Evolutionary conservation across 371 early-diverging fungal genomes (phyloP).

Genomic region (Dinochytrium kinnereticum): DNA sequence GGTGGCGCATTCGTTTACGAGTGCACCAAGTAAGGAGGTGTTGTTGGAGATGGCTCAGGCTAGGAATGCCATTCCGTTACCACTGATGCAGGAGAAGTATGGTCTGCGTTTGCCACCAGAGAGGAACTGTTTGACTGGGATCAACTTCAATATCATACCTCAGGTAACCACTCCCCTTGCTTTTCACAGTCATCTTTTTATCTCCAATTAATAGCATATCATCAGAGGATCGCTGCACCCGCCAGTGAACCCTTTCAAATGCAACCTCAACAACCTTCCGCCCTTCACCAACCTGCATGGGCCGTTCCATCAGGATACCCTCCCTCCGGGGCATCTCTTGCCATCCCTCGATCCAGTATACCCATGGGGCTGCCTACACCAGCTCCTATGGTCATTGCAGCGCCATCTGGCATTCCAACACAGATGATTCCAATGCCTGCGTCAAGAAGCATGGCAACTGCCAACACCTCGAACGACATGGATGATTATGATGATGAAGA

Average conservation of each 20-base stretch:
- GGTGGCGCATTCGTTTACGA: constrained; percentile 87
- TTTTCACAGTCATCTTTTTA: background rate
- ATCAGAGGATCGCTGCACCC: background rate
- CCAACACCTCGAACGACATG: background rate
- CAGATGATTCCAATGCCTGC: background rate
- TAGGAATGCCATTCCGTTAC: constrained; percentile 87
- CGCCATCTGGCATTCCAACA: background rate
- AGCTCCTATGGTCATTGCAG: constrained; percentile 1
- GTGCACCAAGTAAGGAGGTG: constrained; percentile 89
- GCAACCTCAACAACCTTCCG: too few species aligned
- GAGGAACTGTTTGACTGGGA: constrained; percentile 83
- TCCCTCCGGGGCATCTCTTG: background rate
- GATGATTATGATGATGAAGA: constrained; percentile 6
- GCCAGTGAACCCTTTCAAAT: background rate
- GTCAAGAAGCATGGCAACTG: background rate
- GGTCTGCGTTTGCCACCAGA: constrained; percentile 94
- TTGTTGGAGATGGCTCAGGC: constrained; percentile 83
- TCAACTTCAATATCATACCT: constrained; percentile 89
- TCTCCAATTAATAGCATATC: background rate
- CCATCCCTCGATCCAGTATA: background rate
- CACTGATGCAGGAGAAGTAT: constrained; percentile 85
- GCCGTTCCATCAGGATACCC: background rate
- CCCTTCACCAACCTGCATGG: background rate
- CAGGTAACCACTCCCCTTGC: constrained; percentile 60
- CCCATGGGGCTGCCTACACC: background rate